Evolutionary conservation across 2,329 filamentous ascomycete genomes (phyloP), one percentile per base, ranked within the genome.

Genomic region (Daldinia eschscholtzii): DNA sequence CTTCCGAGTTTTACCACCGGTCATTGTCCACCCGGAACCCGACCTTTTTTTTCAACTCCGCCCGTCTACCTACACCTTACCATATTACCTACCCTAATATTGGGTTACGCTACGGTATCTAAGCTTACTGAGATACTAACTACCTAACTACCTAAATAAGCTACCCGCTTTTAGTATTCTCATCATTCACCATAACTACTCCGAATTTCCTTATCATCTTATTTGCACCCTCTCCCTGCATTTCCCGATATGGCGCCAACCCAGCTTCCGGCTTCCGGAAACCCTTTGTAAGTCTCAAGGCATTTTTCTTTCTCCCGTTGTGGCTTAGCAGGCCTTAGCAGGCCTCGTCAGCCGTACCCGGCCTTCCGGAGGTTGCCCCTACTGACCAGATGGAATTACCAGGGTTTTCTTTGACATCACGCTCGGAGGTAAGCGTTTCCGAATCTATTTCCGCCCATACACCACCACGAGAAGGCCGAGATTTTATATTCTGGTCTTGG

Each of bases 351-450:
- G 59, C 63, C 61, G 46, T n/a, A 48, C 42, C 46, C 57, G 50
- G 41, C 57, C 60, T 56, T 65, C 53, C 68, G 58, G 57, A 28
- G 44, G 44, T 55, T 61, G 48, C 7, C 68, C 63, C 57, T 64
- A 33, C 66, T 70, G 33, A 60, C 57, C 35, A 61, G 46, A 37
- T 46, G 44, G 48, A 53, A 53, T 35, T 61, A 42, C 23, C 59
- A 86, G 84, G 76, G 89, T 91, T 73, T 92, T 94, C 83, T 93
- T 93, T 80, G 92, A 94, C 80, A 88, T 93, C 67, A 92, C 92
- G 3, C 84, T 96, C 64, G 92, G 92, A 83, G 92, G 92, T 92
- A 80, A 78, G 87, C 81, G 55, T 55, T 70, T 48, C 18, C 30
- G 58, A 56, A 30, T n/a, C 33, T 42, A 65, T 58, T 37, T n/a